These are phyloP conservation scores for Trichoderma gamsii DNA, from an alignment of 495 filamentous ascomycete genomes.

Conservation along the genomic window DNA sequence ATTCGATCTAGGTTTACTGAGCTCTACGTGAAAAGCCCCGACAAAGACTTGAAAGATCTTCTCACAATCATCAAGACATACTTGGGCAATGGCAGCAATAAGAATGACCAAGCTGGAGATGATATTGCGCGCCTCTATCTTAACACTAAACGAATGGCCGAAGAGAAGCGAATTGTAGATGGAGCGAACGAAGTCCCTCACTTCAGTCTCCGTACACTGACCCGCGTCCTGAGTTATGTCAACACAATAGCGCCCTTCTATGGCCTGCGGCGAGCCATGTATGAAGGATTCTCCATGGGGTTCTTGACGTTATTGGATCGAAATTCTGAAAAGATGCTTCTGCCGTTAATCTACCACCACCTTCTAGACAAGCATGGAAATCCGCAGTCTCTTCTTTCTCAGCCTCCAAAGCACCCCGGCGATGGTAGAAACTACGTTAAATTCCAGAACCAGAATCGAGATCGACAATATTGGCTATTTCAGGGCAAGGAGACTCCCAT, in stretches of 20 bases:
- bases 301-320: conserved; percentile 80
- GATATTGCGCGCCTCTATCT: conserved; percentile 83
- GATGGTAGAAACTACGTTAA: conserved; percentile 76
- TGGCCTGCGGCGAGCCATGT: conserved; percentile 79
- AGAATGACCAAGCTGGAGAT: conserved; percentile 58
- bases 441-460: conserved; percentile 53
- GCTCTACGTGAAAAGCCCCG: conserved; percentile 83
- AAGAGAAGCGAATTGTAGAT: conserved; percentile 79
- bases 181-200: conserved; percentile 90
- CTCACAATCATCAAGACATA: conserved; percentile 80
- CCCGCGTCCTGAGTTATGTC: conserved; percentile 80
- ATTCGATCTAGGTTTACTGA: conserved; percentile 87
- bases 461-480: conserved; percentile 85
- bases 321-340: conserved; percentile 68
- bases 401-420: conserved; percentile 64
- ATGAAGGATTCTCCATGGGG: conserved; percentile 98
- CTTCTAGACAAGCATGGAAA: conserved; percentile 65
- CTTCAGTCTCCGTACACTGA: conserved; percentile 93
- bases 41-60: conserved; percentile 75
- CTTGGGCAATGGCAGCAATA: conserved; percentile 59
- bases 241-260: conserved; percentile 77
- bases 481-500: conserved; percentile 60
- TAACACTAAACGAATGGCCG: conserved; percentile 73
- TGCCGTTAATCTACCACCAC: conserved; percentile 74
- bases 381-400: conserved; percentile 59